Conservation (phyloP, 306 rosid species). For the Rosa chinensis region DNA sequence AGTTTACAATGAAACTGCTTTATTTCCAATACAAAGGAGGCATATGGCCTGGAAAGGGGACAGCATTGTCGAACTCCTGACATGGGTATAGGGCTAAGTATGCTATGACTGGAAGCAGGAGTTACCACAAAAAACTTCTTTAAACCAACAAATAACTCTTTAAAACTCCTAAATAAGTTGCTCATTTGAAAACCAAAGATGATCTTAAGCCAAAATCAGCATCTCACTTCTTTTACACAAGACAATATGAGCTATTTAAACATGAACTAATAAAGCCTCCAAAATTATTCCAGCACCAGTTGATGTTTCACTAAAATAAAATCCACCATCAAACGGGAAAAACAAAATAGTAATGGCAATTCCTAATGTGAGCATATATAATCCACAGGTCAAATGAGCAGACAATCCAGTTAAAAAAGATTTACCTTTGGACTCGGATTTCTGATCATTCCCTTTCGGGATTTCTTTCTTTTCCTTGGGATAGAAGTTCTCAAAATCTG, state of each 20-base stretch:
- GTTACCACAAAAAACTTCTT: not conserved
- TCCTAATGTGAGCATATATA: not conserved
- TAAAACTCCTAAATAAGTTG: not conserved
- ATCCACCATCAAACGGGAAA: not conserved
- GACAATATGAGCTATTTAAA: not conserved
- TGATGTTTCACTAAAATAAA: not conserved
- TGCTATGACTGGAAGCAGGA: not conserved
- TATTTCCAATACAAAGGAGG: not conserved
- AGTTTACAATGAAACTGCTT: not conserved
- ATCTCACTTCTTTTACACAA: not conserved
- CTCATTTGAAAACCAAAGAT: not conserved
- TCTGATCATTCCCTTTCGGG: slow-evolving; percentile 71
- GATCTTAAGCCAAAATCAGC: not conserved
- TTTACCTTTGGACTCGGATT: slow-evolving; percentile 77
- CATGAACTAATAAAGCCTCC: not conserved
- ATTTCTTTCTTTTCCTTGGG: slow-evolving; percentile 88
- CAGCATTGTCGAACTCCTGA: not conserved
- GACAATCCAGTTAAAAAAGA: not conserved
- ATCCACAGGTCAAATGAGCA: not conserved
- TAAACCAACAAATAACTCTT: not conserved
- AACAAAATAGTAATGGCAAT: slow-evolving; percentile 1
- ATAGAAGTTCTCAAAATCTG: slow-evolving; percentile 85
- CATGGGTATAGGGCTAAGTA: not conserved
- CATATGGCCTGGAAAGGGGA: not conserved
- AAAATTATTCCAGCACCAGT: not conserved